These are phyloP conservation scores for Telopea speciosissima DNA, from an alignment of 177 flowering plant genomes.

Conservation along the genomic window DNA sequence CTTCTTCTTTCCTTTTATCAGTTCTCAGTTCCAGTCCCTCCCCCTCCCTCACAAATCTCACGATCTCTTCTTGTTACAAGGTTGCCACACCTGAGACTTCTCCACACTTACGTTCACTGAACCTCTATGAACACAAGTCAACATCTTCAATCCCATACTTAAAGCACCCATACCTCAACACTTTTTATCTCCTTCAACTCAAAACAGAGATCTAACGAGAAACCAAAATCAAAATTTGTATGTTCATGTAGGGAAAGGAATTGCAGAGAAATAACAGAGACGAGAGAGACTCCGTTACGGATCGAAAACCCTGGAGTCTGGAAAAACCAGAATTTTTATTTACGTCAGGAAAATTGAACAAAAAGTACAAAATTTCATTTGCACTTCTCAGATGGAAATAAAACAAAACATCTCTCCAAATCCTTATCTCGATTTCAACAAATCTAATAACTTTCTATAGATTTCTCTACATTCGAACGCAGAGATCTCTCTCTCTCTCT, in stretches of 20 bases:
- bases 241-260: not conserved
- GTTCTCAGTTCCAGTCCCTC: not conserved
- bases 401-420: too few relatives aligned
- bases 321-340: too few relatives aligned
- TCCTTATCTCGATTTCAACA: too few relatives aligned
- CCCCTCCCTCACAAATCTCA: conserved; percentile 15
- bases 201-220: not conserved
- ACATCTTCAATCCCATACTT: too few relatives aligned
- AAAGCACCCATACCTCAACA: too few relatives aligned
- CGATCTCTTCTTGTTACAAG: conserved; percentile 79
- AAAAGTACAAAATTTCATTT: too few relatives aligned
- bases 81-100: conserved; percentile 92
- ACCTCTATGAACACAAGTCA: not conserved
- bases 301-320: not conserved
- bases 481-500: too few relatives aligned
- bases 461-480: too few relatives aligned
- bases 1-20: not conserved
- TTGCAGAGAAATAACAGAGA: not conserved
- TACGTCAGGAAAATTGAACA: too few relatives aligned
- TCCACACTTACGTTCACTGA: conserved; percentile 43
- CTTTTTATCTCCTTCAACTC: too few relatives aligned
- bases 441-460: too few relatives aligned
- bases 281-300: not conserved
- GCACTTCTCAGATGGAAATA: too few relatives aligned
- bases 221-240: not conserved